Base-by-base conservation (phyloP, 2,329 filamentous ascomycete species). In the Diaporthe citrichinensis region DNA sequence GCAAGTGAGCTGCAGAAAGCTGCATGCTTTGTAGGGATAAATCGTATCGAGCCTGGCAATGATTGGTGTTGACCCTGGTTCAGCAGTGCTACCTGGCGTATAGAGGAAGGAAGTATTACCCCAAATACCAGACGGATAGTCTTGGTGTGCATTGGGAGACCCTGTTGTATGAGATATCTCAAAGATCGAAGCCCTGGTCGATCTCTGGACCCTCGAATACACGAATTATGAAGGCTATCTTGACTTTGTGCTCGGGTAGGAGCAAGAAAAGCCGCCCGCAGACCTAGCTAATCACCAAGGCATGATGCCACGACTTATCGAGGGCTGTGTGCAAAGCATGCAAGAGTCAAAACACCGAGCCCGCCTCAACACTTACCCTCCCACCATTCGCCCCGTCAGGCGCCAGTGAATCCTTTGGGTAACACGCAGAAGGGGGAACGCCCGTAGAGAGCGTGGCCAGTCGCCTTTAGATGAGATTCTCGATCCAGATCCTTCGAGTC, bases 401-500 rank as follows among this genome's bases (percentile, higher is more conserved):
- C 28, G 28, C 25, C 28, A 49, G 20, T 9, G 41, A 51, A 51
- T 67, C 41, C 61, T 67, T 25, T 28, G 20, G 31, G 10, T 7
- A 15, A 62, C 34, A 41, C 4, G 39, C 15, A 25, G 15, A 46
- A 46, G 17, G 17, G 5, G 17, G 10, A 8, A 51, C 36, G 20
- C 20, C 44, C 6, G 15, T 17, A 6, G 3, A 31, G 44, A 36
- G 44, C 28, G 25, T 10, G 3, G 62, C 28, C 62, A 36, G 62
- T 7, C 8, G 31, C 44, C 41, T 51, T n/a, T 8, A 46, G 31
- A 51, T 51, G 28, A 51, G 44, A 51, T 51, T 12, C 44, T 25
- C 28, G 51, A 25, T 68, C 62, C 31, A 39, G 44, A 68, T 51
- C 31, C 23, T 39, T 39, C 62, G 62, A 68, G 61, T 67, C 61